These are phyloP conservation scores for Cruciata laevipes DNA, from an alignment of 257 asterid genomes.

Conservation along the genomic window DNA sequence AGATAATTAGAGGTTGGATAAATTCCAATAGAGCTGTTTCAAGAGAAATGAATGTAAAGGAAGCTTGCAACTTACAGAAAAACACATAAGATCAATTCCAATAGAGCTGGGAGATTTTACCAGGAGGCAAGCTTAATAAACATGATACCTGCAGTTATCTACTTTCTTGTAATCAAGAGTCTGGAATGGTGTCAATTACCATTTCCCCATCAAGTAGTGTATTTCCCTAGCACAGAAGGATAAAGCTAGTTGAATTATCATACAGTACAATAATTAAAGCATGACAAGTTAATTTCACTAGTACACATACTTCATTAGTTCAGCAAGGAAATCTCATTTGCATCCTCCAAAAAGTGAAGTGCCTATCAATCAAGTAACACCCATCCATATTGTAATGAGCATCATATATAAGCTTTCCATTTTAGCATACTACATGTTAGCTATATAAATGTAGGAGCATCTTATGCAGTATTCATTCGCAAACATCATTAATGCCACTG, in stretches of 20 bases:
- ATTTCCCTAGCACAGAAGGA: slow-evolving; percentile 38
- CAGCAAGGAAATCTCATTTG: slow-evolving; percentile 97
- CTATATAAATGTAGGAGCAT: too few species aligned
- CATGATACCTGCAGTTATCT: slow-evolving; percentile 65
- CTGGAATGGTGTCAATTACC: slow-evolving; percentile 86
- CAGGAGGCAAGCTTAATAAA: neutral
- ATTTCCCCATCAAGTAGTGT: slow-evolving; percentile 99
- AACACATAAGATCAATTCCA: too few species aligned
- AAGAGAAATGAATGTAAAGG: neutral
- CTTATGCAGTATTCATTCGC: too few species aligned
- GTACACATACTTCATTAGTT: slow-evolving; percentile 59
- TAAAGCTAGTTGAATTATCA: slow-evolving; percentile 8
- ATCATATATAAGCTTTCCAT: slow-evolving; percentile 99
- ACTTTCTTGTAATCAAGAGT: slow-evolving; percentile 71
- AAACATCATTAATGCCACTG: neutral
- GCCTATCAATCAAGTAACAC: slow-evolving; percentile 86
- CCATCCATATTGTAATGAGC: slow-evolving; percentile 96
- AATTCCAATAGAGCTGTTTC: neutral
- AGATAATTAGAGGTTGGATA: neutral
- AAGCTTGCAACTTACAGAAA: neutral
- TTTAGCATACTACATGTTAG: too few species aligned
- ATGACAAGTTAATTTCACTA: neutral
- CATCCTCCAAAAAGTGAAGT: slow-evolving; percentile 84
- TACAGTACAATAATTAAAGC: neutral
- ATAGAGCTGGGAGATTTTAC: neutral